These are phyloP conservation scores for Aspergillus sclerotiicarbonarius DNA, from an alignment of 495 filamentous ascomycete species.

Conservation along the genomic window DNA sequence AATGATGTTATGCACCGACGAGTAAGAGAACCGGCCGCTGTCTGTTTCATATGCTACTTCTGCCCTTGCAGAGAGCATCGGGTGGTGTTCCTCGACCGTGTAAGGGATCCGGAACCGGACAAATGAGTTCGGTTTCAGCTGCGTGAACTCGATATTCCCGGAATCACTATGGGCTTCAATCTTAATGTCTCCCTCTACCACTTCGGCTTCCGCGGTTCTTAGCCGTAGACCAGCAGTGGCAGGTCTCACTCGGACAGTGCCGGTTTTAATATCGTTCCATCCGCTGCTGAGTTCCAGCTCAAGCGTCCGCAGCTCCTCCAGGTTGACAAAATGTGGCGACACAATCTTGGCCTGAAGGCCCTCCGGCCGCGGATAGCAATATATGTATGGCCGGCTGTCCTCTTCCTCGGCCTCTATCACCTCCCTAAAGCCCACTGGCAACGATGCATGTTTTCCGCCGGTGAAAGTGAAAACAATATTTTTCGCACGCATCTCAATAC, in stretches of 20 bases:
- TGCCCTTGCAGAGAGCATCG: slow-evolving; percentile 67
- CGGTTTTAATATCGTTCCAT: slow-evolving; percentile 68
- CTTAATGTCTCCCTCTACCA: slow-evolving; percentile 53
- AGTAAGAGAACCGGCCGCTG: slow-evolving; percentile 67
- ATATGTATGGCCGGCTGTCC: slow-evolving; percentile 42
- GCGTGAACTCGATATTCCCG: slow-evolving; percentile 64
- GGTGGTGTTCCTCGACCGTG: slow-evolving; percentile 74
- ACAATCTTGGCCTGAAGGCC: slow-evolving; percentile 50
- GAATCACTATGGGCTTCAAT: slow-evolving; percentile 58
- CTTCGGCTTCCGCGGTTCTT: slow-evolving; percentile 66
- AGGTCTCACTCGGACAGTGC: slow-evolving; percentile 71
- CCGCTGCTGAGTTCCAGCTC: slow-evolving; percentile 73
- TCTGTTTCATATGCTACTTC: slow-evolving; percentile 78
- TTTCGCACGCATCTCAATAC: slow-evolving; percentile 61
- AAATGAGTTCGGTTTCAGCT: slow-evolving; percentile 48
- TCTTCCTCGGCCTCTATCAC: slow-evolving; percentile 33
- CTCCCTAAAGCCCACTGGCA: slow-evolving; percentile 45
- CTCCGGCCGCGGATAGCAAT: slow-evolving; percentile 49
- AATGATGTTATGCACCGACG: slow-evolving; percentile 58
- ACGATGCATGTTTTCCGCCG: slow-evolving; percentile 30
- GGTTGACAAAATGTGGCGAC: slow-evolving; percentile 54
- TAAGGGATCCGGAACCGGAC: slow-evolving; percentile 73
- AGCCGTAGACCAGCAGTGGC: slow-evolving; percentile 87
- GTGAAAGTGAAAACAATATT: slow-evolving; percentile 63
- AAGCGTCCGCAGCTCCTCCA: slow-evolving; percentile 72